These are phyloP conservation scores for Tubosaeta sp. DNA, from an alignment of 768 basidiomycete species.

Conservation along the genomic window DNA sequence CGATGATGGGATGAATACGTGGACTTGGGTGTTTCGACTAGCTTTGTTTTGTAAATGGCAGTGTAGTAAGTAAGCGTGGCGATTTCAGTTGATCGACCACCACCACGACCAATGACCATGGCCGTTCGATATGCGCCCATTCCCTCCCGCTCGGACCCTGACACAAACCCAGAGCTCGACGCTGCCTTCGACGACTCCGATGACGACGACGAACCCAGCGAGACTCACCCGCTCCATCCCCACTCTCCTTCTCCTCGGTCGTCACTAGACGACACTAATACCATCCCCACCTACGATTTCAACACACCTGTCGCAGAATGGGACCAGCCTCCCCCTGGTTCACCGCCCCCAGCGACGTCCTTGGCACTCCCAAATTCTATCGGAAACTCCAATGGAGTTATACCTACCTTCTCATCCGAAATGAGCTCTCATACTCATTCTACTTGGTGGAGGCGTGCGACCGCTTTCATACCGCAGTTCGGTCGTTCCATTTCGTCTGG, in stretches of 20 bases:
- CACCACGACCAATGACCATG: constrained; percentile 27
- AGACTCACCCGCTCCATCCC: constrained; percentile 51
- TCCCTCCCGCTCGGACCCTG: constrained; percentile 48
- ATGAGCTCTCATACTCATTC: constrained; percentile 26
- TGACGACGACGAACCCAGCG: constrained; percentile 51
- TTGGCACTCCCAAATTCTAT: constrained; percentile 62
- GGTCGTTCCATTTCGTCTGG: constrained; percentile 39
- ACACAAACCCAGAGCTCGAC: constrained; percentile 64
- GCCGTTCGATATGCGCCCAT: constrained; percentile 66
- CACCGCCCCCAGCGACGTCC: constrained; percentile 64
- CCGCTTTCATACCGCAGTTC: constrained; percentile 49
- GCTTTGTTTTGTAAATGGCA: constrained; percentile 4
- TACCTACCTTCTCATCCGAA: constrained; percentile 48
- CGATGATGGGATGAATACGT: constrained; percentile 10
- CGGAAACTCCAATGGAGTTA: constrained; percentile 71
- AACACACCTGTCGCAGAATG: constrained; percentile 64
- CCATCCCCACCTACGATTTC: constrained; percentile 65
- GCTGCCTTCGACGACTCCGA: constrained; percentile 84
- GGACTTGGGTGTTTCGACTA: no score
- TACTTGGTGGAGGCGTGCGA: constrained; percentile 53
- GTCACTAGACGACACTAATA: constrained; percentile 6
- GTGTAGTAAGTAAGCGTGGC: constrained; percentile 2
- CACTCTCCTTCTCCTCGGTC: constrained; percentile 26
- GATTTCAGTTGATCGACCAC: neutral
- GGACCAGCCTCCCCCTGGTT: constrained; percentile 79